Percentiles rank a stretch among this genome's conserved stretches.
phyloP scores from a whole-genome alignment of 371 early-diverging fungal species.

The Dichotomocladium elegans region DNA sequence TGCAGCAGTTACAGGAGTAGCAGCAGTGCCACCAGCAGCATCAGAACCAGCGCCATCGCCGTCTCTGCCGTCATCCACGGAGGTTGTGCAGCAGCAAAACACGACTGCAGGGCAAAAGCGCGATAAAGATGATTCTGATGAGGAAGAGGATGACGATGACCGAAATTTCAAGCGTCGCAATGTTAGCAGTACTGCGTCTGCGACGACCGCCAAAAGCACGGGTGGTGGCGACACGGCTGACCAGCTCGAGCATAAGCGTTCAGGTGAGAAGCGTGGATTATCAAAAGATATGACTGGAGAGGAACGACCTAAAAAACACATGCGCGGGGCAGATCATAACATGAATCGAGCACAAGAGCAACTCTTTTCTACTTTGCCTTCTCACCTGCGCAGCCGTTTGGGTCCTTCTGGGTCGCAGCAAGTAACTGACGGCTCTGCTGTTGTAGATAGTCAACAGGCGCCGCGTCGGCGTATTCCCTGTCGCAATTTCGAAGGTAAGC shows the following conservation, averaged over 20 bases:
- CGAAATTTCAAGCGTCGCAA: slow-evolving; percentile 67
- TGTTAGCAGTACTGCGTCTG: slow-evolving; percentile 13
- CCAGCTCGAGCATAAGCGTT: not conserved
- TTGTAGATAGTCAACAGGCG: slow-evolving; percentile 21
- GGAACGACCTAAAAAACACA: not conserved
- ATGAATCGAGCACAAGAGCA: too few relatives aligned
- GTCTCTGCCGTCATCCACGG: too few relatives aligned
- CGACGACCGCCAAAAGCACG: not conserved
- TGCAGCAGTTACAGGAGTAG: not conserved
- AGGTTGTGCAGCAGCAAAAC: too few relatives aligned
- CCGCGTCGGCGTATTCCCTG: slow-evolving; percentile 24
- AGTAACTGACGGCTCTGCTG: slow-evolving; percentile 18
- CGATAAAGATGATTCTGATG: slow-evolving; percentile 21
- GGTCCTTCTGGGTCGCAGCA: slow-evolving; percentile 12
- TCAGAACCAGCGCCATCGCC: too few relatives aligned
- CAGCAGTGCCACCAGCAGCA: not conserved
- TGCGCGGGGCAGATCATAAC: not conserved
- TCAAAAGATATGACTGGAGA: not conserved
- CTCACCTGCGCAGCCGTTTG: slow-evolving; percentile 10
- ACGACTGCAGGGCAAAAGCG: not conserved
- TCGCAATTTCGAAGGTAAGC: slow-evolving; percentile 61
- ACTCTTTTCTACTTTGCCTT: not conserved
- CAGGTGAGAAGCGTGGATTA: not conserved
- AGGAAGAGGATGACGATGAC: slow-evolving; percentile 59
- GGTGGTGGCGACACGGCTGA: not conserved